Base-by-base conservation (phyloP, 2,329 filamentous ascomycete species). In the Cladosporium velox region DNA sequence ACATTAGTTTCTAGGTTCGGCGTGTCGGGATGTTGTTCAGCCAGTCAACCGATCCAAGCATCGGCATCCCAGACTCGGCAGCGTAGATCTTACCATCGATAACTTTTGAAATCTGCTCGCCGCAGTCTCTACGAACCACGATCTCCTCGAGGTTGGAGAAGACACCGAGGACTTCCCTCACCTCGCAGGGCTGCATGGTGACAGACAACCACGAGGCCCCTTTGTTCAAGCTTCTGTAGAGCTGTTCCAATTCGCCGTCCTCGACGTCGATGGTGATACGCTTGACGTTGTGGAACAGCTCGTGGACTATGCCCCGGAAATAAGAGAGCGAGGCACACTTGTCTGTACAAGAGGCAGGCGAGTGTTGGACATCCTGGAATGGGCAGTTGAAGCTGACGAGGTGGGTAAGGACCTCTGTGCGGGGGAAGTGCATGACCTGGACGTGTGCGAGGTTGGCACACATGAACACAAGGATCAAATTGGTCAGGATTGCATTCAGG, bases 61-160 rank as follows among this genome's bases (percentile, higher is more conserved):
- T 34, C 34, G 14, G 18, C 55, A 58, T 24, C 5, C 55, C 55
- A 8, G 55, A 58, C 21, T 34, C 55, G 12, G 18, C 32, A 8
- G 30, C 55, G 24, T 35, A 41, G 55, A 58, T 10, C 55, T 58
- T 41, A 12, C 55, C 55, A 18, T 41, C 21, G 5, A 58, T 11
- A n/a, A 41, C 55, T 18, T 38, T 34, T 3, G 55, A 28, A 10
- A 26, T 5, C 8, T 58, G 55, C 7, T 35, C 30, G 7, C 55
- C 55, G 34, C 21, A 28, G 7, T 35, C 2, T 6, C 55, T n/a
- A 35, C 32, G 32, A 1, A 58, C 55, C 8, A 41, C 34, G 26
- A 58, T 35, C n/a, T 38, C 32, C 34, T 58, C 32, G 6, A 58
- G 55, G 21, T 58, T 58, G 4, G 55, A 41, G 21, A 58, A 58